Conservation (phyloP, 306 rosid species). For the Purshia tridentata region DNA sequence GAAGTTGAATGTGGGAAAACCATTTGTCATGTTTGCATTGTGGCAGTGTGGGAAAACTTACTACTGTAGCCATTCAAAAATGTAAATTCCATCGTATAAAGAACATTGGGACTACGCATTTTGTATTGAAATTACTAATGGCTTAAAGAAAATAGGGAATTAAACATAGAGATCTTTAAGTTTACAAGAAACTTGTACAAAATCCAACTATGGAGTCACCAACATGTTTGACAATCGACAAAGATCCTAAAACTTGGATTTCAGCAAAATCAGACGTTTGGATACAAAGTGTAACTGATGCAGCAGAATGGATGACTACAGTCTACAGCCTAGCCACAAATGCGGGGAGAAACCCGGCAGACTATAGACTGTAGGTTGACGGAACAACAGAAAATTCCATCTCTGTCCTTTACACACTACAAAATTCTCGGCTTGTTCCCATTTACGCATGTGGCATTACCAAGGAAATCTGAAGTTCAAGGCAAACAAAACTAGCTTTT, state of each 20-base stretch:
- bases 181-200: constrained; percentile 3
- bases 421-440: constrained; percentile 2
- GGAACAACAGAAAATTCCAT: constrained; percentile 3
- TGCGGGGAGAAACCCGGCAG: background rate
- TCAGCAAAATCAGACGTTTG: background rate
- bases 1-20: background rate
- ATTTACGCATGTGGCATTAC: background rate
- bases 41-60: too few species aligned
- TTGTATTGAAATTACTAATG: too few species aligned
- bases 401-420: background rate
- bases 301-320: background rate
- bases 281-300: background rate
- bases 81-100: too few species aligned
- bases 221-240: background rate
- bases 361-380: background rate
- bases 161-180: background rate
- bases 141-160: too few species aligned
- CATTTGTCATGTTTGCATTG: background rate
- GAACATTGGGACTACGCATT: too few species aligned
- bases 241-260: background rate
- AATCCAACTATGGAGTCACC: background rate
- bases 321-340: background rate
- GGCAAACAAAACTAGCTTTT: constrained; percentile 42
- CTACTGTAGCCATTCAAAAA: too few species aligned
- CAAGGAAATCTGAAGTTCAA: background rate